Evolutionary conservation across 2,329 filamentous ascomycete genomes (phyloP).

Genomic region (Trichophyton equinum): DNA sequence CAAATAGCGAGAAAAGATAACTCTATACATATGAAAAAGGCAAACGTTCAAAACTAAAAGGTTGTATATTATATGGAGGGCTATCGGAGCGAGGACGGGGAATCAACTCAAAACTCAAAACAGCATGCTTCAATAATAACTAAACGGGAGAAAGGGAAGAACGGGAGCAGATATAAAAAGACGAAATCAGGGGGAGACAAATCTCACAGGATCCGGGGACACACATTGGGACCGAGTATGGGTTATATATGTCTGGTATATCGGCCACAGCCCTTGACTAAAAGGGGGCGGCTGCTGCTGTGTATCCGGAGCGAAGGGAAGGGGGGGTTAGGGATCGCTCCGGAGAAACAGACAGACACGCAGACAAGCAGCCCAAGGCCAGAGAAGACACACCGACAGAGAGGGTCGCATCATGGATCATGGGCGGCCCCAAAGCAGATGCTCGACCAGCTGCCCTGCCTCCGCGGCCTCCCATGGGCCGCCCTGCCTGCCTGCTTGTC

Average conservation of each 20-base stretch:
- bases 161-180: not conserved
- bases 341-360: not conserved
- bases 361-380: not conserved
- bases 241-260: conserved; percentile 1
- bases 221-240: not conserved
- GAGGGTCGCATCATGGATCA: not conserved
- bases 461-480: not conserved
- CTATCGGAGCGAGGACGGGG: not conserved
- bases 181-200: not conserved
- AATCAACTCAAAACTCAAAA: not conserved
- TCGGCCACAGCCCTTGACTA: not conserved
- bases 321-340: not conserved
- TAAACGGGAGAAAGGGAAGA: not conserved
- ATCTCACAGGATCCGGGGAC: not conserved
- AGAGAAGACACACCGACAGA: not conserved
- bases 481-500: not conserved
- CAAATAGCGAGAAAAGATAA: not conserved
- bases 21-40: conserved; percentile 1
- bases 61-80: not conserved
- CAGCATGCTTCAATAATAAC: not conserved
- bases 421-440: not conserved
- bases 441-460: not conserved
- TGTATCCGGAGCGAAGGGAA: not conserved
- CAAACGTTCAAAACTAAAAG: not conserved
- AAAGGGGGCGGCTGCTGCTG: not conserved